A percentile compares a stretch with the other conserved stretches of the same genome.
Conservation (phyloP, 2,329 filamentous ascomycete genomes). For the Colletotrichum sansevieriae region DNA sequence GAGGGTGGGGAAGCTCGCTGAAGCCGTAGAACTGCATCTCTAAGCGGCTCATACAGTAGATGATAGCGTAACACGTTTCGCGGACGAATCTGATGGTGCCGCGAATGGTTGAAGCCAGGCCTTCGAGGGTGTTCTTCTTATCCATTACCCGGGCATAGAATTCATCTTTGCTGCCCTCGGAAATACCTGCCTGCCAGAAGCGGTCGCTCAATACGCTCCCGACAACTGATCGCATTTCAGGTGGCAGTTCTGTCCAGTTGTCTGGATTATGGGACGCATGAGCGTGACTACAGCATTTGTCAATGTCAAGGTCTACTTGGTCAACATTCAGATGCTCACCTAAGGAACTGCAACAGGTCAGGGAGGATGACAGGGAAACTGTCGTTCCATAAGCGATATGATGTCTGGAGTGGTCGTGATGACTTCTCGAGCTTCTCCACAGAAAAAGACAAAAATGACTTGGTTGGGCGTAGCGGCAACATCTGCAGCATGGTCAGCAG, state of each 20-base stretch:
- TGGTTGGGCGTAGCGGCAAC: constrained; percentile 87
- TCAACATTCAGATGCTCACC: constrained; percentile 55
- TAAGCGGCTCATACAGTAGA: constrained; percentile 92
- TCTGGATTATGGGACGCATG: constrained; percentile 90
- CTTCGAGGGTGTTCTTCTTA: constrained; percentile 90
- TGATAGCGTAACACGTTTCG: constrained; percentile 93
- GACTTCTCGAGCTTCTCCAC: constrained; percentile 88
- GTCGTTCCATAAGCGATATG: constrained; percentile 86
- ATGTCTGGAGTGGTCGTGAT: constrained; percentile 79
- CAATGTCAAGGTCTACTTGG: neutral
- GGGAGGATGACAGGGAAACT: constrained; percentile 86
- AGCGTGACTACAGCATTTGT: constrained; percentile 71
- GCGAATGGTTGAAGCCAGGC: constrained; percentile 92
- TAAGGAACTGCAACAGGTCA: constrained; percentile 85
- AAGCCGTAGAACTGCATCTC: constrained; percentile 94
- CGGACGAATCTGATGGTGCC: constrained; percentile 90
- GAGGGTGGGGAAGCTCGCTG: constrained; percentile 81
- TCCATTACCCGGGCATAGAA: constrained; percentile 94
- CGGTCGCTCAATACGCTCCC: constrained; percentile 89
- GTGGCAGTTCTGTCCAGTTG: constrained; percentile 84
- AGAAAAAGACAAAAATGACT: constrained; percentile 91
- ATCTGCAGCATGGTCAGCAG: constrained; percentile 55
- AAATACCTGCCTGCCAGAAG: constrained; percentile 99
- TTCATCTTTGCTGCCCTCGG: constrained; percentile 93
- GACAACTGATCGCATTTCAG: constrained; percentile 82